phyloP scores from a whole-genome alignment of 2,329 filamentous ascomycete species.

The Pseudocercospora crystallina region DNA sequence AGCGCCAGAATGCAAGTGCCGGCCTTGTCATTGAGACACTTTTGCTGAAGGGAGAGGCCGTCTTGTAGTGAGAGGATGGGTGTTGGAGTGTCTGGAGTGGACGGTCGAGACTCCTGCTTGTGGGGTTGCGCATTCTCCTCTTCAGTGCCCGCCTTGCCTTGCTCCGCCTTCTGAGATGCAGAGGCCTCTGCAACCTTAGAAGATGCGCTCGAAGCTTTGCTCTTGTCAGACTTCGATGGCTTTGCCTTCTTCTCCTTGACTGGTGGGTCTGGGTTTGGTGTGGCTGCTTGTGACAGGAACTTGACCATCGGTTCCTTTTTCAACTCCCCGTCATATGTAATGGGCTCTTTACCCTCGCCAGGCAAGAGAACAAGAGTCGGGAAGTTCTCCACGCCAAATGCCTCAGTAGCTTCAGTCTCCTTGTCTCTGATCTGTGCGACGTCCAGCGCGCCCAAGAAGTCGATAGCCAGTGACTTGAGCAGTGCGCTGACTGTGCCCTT shows the following conservation, averaged over 20 bases:
- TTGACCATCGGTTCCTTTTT: slow-evolving; percentile 79
- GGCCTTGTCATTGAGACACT: slow-evolving; percentile 74
- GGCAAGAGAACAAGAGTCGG: slow-evolving; percentile 80
- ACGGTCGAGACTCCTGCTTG: slow-evolving; percentile 48
- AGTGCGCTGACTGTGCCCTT: slow-evolving; percentile 86
- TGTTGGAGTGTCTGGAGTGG: slow-evolving; percentile 52
- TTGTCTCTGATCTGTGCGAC: slow-evolving; percentile 84
- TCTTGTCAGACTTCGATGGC: slow-evolving; percentile 45
- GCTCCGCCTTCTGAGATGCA: slow-evolving; percentile 51
- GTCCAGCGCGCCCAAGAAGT: slow-evolving; percentile 77
- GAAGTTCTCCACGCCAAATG: slow-evolving; percentile 74
- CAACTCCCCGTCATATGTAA: slow-evolving; percentile 78
- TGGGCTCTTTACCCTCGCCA: slow-evolving; percentile 64
- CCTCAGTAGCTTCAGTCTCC: slow-evolving; percentile 68
- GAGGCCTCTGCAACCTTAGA: slow-evolving; percentile 53
- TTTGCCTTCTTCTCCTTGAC: slow-evolving; percentile 49
- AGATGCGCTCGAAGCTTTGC: slow-evolving; percentile 45
- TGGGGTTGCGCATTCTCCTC: slow-evolving; percentile 53
- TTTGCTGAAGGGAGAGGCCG: slow-evolving; percentile 62
- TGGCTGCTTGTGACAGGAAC: slow-evolving; percentile 76
- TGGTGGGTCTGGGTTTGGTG: slow-evolving; percentile 76
- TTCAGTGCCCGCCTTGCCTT: slow-evolving; percentile 50
- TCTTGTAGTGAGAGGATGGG: slow-evolving; percentile 67
- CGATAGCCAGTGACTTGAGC: slow-evolving; percentile 81
- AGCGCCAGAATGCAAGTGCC: slow-evolving; percentile 81